A percentile compares a stretch with the other conserved stretches of the same genome.
phyloP scores from a whole-genome alignment of 495 filamentous ascomycete genomes.

The Astrocystis sublimbata region DNA sequence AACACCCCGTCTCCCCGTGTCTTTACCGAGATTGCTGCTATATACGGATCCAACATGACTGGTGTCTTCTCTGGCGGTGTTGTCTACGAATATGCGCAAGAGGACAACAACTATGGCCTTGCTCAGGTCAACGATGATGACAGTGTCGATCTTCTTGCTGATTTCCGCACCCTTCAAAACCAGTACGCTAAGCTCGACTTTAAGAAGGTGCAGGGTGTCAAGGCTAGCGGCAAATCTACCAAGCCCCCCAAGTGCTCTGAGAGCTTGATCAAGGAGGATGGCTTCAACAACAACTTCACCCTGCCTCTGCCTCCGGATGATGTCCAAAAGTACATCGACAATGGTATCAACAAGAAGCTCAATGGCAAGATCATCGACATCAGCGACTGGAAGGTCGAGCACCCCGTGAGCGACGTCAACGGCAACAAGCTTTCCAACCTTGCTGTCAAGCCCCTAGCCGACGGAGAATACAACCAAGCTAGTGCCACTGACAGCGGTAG shows the following conservation, averaged over 20 bases:
- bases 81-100: conserved; percentile 84
- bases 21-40: conserved; percentile 77
- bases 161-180: conserved; percentile 73
- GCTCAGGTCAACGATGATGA: conserved; percentile 67
- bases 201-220: conserved; percentile 55
- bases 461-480: conserved; percentile 40
- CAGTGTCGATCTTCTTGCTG: conserved; percentile 61
- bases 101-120: conserved; percentile 72
- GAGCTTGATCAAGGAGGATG: conserved; percentile 59
- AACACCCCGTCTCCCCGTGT: conserved; percentile 75
- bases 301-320: conserved; percentile 58
- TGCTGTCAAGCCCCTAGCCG: conserved; percentile 43
- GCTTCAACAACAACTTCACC: conserved; percentile 75
- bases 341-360: conserved; percentile 48
- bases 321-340: conserved; percentile 54
- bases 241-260: conserved; percentile 60
- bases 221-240: conserved; percentile 51
- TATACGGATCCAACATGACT: conserved; percentile 83
- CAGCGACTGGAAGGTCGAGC: conserved; percentile 43
- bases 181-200: conserved; percentile 77
- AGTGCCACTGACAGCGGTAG: background rate
- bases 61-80: conserved; percentile 79
- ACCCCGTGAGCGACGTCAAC: conserved; percentile 41
- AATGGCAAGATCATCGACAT: conserved; percentile 43
- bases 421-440: conserved; percentile 39